Percentiles rank a stretch among this genome's conserved stretches.
phyloP scores from a whole-genome alignment of 441 rosid species.

The Populus tomentosa region DNA sequence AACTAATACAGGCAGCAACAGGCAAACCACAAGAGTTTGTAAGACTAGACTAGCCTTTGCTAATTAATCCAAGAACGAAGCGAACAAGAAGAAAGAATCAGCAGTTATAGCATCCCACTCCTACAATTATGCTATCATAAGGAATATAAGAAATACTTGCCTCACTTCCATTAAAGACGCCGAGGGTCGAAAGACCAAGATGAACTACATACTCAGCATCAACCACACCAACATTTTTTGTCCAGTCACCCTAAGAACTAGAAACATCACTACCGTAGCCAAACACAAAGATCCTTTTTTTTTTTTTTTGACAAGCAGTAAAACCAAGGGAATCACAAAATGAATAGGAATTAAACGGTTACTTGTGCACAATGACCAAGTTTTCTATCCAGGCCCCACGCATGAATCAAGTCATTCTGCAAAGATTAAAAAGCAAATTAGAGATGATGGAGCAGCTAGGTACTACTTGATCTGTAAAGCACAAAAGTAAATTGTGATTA shows the following conservation, averaged over 20 bases:
- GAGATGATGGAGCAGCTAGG: background rate
- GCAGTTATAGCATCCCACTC: too few species aligned
- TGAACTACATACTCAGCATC: slow-evolving; percentile 85
- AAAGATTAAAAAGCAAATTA: slow-evolving; percentile 14
- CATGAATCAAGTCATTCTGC: slow-evolving; percentile 91
- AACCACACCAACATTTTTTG: slow-evolving; percentile 77
- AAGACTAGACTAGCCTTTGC: background rate
- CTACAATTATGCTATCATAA: background rate
- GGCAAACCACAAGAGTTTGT: too few species aligned
- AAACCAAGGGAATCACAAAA: background rate
- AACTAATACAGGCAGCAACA: too few species aligned
- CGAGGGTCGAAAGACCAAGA: slow-evolving; percentile 71
- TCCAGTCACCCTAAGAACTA: slow-evolving; percentile 65
- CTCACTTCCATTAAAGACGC: slow-evolving; percentile 38
- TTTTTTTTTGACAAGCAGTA: too few species aligned
- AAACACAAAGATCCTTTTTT: background rate
- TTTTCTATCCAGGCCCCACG: slow-evolving; percentile 85
- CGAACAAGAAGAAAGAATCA: background rate
- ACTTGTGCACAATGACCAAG: slow-evolving; percentile 92
- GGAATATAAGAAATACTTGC: slow-evolving; percentile 22
- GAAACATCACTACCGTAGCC: slow-evolving; percentile 12
- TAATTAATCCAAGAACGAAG: background rate
- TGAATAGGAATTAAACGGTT: slow-evolving; percentile 13
- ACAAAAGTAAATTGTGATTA: background rate
- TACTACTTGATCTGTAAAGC: background rate